These are phyloP conservation scores for Penicillium taxi DNA, from an alignment of 495 filamentous ascomycete species.

Conservation along the genomic window DNA sequence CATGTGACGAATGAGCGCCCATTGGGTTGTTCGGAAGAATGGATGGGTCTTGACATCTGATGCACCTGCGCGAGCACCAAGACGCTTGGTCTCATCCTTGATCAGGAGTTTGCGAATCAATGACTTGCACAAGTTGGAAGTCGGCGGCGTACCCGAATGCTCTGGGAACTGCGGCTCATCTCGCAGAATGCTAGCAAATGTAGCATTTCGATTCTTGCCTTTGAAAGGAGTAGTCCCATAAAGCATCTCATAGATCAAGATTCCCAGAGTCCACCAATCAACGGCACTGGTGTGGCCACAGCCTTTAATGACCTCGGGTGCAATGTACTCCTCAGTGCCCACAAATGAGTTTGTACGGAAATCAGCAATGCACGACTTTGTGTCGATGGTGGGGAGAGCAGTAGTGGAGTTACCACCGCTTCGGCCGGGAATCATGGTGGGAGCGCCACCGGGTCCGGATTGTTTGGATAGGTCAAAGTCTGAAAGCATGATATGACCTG, in stretches of 20 bases:
- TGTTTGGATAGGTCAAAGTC: conserved; percentile 98
- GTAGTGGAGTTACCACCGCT: conserved; percentile 66
- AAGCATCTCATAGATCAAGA: conserved; percentile 98
- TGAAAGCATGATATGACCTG: conserved; percentile 98
- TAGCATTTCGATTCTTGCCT: conserved; percentile 96
- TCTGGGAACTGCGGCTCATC: conserved; percentile 96
- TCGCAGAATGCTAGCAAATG: conserved; percentile 92
- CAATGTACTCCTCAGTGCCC: conserved; percentile 97
- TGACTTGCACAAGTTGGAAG: conserved; percentile 91
- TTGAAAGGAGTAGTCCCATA: conserved; percentile 98
- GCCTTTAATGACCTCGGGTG: conserved; percentile 96
- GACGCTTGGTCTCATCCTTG: conserved; percentile 92
- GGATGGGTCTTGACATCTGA: conserved; percentile 95
- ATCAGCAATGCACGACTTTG: conserved; percentile 95
- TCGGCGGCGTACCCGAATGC: conserved; percentile 70
- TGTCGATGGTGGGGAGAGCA: conserved; percentile 89
- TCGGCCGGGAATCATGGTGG: conserved; percentile 91
- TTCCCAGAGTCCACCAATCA: conserved; percentile 98
- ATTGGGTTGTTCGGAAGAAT: conserved; percentile 93
- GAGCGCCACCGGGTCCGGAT: conserved; percentile 89
- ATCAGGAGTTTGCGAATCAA: conserved; percentile 94
- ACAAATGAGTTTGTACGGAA: conserved; percentile 99
- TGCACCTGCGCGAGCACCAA: conserved; percentile 89
- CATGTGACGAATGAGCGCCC: conserved; percentile 94
- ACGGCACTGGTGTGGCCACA: conserved; percentile 97